Conservation (phyloP, 768 basidiomycete species). For the Paxillus involutus region DNA sequence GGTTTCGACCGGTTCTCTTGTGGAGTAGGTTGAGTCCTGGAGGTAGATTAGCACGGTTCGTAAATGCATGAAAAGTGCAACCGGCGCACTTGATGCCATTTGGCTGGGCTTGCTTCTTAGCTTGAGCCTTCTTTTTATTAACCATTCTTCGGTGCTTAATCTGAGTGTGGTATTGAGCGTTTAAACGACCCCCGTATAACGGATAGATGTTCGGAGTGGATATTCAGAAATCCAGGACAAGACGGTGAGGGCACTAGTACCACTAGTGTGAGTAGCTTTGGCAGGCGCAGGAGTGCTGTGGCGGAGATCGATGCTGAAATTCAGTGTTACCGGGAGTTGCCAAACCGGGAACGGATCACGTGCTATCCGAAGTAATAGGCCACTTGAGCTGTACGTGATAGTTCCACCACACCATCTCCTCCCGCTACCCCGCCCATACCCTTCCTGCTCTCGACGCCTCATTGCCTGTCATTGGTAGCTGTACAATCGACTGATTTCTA, state of each 20-base stretch:
- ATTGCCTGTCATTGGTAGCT: background rate
- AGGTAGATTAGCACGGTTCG: conserved; percentile 5
- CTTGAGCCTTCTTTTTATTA: conserved; percentile 31
- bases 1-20: conserved; percentile 4
- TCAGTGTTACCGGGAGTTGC: background rate
- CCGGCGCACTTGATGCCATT: conserved; percentile 24
- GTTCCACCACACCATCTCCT: too few relatives aligned
- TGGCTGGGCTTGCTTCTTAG: conserved; percentile 28
- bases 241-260: background rate
- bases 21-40: conserved; percentile 17
- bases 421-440: too few relatives aligned
- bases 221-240: background rate
- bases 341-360: conserved; percentile 10
- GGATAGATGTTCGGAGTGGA: background rate
- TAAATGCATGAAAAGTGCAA: background rate
- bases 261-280: too few relatives aligned
- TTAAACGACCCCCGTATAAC: background rate
- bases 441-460: too few relatives aligned
- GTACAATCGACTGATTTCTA: background rate
- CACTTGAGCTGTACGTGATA: too few relatives aligned
- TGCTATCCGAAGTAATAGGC: background rate
- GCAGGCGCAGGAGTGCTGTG: too few relatives aligned
- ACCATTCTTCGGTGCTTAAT: conserved; percentile 20
- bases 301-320: background rate
- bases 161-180: background rate